Percentiles rank a stretch among this genome's conserved stretches.
phyloP scores from a whole-genome alignment of 2,329 filamentous ascomycete genomes.

The Microsporum ferrugineum region DNA sequence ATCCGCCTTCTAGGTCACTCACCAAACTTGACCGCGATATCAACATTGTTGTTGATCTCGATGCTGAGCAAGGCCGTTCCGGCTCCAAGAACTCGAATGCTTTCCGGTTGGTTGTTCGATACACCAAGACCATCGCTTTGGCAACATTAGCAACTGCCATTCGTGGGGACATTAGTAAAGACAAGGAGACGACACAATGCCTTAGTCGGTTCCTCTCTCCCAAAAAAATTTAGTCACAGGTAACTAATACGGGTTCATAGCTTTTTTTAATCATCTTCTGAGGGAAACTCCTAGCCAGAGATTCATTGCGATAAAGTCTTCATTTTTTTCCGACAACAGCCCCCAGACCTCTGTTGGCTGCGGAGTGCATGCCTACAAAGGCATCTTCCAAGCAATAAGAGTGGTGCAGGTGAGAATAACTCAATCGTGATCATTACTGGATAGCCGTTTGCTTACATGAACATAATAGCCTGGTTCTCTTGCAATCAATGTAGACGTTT shows the following conservation, averaged over 20 bases:
- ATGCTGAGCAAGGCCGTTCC: conserved; percentile 47
- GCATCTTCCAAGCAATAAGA: conserved; percentile 76
- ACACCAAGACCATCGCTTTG: conserved; percentile 59
- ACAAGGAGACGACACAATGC: conserved; percentile 60
- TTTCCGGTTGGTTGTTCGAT: conserved; percentile 52
- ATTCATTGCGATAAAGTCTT: conserved; percentile 64
- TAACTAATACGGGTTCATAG: conserved; percentile 23
- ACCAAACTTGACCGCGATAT: conserved; percentile 35
- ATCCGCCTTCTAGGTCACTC: conserved; percentile 24
- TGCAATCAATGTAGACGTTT: conserved; percentile 78
- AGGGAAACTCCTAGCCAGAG: conserved; percentile 62
- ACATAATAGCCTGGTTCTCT: conserved; percentile 49
- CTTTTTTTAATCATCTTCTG: conserved; percentile 81
- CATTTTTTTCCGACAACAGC: conserved; percentile 57
- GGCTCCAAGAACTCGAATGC: conserved; percentile 34
- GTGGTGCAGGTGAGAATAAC: conserved; percentile 48
- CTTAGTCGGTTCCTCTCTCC: conserved; percentile 46
- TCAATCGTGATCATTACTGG: neutral
- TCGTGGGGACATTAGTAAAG: conserved; percentile 46
- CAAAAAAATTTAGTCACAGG: neutral
- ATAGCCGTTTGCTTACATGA: conserved; percentile 15
- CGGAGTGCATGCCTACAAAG: conserved; percentile 69
- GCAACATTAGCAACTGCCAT: conserved; percentile 56
- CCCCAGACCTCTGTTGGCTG: conserved; percentile 46
- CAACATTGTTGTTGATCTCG: conserved; percentile 58